Evolutionary conservation across 2,329 filamentous ascomycete species (phyloP), one percentile per base, ranked within the genome.

Genomic region (Colletotrichum kahawae): DNA sequence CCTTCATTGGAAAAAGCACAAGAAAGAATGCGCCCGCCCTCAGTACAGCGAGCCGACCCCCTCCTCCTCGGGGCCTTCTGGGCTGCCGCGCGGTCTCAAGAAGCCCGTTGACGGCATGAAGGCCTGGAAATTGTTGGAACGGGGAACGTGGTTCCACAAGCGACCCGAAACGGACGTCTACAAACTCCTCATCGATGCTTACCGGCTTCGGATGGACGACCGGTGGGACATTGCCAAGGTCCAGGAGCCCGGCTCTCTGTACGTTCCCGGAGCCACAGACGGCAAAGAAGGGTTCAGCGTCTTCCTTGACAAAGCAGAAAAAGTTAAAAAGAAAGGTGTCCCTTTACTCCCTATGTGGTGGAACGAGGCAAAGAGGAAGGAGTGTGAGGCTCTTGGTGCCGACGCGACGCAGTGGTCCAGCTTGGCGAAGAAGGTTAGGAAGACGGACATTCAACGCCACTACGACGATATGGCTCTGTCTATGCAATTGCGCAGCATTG

Each of bases 401-500:
- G 74, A 77, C 29, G 7, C 54, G 4, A 54, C n/a, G 4, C 57
- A 80, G 36, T 86, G 84, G 82, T 77, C 79, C 27, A 56, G 76
- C 14, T 77, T 86, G n/a, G 74, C 66, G 10, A 78, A 51, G 27
- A 74, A 76, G 5, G 78, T 83, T 2, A 76, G 80, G 7, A 87
- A 86, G 79, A 57, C 56, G 14, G 82, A 84, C 54, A 79, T 89
- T 54, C 81, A 82, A 4, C 81, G 85, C 21, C 82, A 86, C 64
- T 90, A 90, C 66, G 82, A 83, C 2, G 84, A 89, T 64, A 7
- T 67, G 1, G 77, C 77, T 2, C 88, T 89, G 74, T 84, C 88
- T 4, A 88, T 89, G 86, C 86, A 89, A 81, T 79, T 90, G 65
- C 83, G 88, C n/a, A 86, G 90, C 83, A 80, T 90, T 24, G 85